Evolutionary conservation across 345 rosid genomes (phyloP).

Genomic region (Nephelium lappaceum): DNA sequence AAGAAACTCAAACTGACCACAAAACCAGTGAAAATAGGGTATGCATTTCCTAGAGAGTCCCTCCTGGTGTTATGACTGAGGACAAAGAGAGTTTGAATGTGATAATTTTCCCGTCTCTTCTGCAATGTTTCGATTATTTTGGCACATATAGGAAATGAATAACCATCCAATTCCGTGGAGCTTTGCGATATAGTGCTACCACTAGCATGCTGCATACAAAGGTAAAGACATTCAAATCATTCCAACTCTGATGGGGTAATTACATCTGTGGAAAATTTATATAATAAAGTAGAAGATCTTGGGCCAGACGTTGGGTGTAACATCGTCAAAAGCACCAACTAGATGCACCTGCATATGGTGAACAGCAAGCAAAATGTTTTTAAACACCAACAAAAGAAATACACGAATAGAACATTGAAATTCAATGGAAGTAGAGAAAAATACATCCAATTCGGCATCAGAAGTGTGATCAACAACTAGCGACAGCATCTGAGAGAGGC

Average conservation of each 20-base stretch:
- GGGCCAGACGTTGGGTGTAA: constrained; percentile 51
- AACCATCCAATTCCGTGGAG: constrained; percentile 43
- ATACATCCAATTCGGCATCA: constrained; percentile 73
- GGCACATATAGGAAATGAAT: constrained; percentile 69
- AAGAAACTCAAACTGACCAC: constrained; percentile 50
- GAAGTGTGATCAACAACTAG: constrained; percentile 35
- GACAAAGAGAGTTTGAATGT: constrained; percentile 60
- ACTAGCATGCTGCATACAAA: constrained; percentile 57
- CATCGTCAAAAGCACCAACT: constrained; percentile 84
- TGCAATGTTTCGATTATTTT: constrained; percentile 66
- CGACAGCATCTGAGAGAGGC: constrained; percentile 72
- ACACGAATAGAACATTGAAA: not conserved
- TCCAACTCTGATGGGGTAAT: constrained; percentile 15
- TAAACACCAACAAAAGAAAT: not conserved
- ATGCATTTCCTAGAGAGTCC: constrained; percentile 61
- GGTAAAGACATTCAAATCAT: constrained; percentile 35
- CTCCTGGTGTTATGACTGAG: constrained; percentile 73
- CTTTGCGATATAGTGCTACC: constrained; percentile 26
- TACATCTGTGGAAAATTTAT: constrained; percentile 22
- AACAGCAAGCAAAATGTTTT: not conserved
- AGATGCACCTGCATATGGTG: constrained; percentile 72
- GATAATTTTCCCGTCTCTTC: constrained; percentile 71
- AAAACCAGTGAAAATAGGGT: constrained; percentile 71
- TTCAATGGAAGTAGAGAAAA: not conserved
- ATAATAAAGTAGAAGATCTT: constrained; percentile 23